Evolutionary conservation across 768 basidiomycete species (phyloP).

Genomic region (Boletus reticulatus): DNA sequence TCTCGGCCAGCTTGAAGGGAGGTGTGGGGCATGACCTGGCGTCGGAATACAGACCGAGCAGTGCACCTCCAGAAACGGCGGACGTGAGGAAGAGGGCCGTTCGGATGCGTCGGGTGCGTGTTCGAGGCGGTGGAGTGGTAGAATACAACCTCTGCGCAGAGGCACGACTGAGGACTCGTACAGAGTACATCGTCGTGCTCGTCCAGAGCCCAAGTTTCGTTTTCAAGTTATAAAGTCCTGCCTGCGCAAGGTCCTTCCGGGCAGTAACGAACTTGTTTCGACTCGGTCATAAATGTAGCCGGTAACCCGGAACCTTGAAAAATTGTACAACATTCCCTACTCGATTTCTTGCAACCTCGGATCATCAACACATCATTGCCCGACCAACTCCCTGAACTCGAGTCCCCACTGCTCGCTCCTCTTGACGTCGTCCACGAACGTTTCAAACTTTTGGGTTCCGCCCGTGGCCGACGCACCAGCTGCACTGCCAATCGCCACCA

Average conservation of each 20-base stretch:
- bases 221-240: neutral
- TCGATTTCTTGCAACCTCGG: neutral
- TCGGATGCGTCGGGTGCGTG: slow-evolving; percentile 8
- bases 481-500: slow-evolving; percentile 56
- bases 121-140: neutral
- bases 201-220: neutral
- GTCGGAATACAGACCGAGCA: slow-evolving; percentile 23
- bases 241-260: slow-evolving; percentile 13
- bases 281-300: neutral
- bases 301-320: neutral
- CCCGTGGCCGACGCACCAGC: slow-evolving; percentile 30
- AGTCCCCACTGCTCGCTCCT: slow-evolving; percentile 62
- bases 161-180: neutral
- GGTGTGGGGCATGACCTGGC: slow-evolving; percentile 25
- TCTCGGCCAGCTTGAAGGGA: slow-evolving; percentile 13
- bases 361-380: slow-evolving; percentile 22
- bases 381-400: slow-evolving; percentile 50
- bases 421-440: slow-evolving; percentile 71
- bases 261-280: neutral
- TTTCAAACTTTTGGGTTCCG: slow-evolving; percentile 59
- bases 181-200: slow-evolving; percentile 5
- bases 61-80: slow-evolving; percentile 15
- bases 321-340: neutral
- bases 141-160: slow-evolving; percentile 7
- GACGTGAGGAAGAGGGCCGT: slow-evolving; percentile 16